Evolutionary conservation across 2,329 filamentous ascomycete genomes (phyloP).

Genomic region (Aspergillus glaucus): DNA sequence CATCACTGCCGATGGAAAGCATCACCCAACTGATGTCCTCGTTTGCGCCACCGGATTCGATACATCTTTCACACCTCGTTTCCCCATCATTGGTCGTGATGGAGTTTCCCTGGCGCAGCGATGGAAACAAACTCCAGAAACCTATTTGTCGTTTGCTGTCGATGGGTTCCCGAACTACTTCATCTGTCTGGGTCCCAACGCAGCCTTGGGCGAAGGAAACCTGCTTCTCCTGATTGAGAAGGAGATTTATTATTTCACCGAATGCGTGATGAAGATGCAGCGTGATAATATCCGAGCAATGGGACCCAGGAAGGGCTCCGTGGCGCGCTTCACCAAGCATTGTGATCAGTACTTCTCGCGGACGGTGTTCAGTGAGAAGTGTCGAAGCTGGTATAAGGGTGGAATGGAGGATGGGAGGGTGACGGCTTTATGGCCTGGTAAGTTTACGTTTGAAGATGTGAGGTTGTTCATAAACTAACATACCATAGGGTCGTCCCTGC

Average conservation of each 20-base stretch:
- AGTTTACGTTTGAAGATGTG: conserved; percentile 1
- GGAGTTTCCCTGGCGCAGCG: conserved; percentile 21
- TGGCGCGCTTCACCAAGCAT: conserved; percentile 22
- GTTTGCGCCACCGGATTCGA: conserved; percentile 36
- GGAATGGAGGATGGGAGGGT: conserved; percentile 26
- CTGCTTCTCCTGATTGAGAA: conserved; percentile 29
- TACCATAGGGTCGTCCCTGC: conserved; percentile 28
- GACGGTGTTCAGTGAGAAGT: conserved; percentile 30
- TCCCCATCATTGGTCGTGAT: conserved; percentile 27
- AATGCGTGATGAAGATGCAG: conserved; percentile 30
- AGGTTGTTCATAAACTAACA: conserved; percentile 2
- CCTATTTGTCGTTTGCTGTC: conserved; percentile 29
- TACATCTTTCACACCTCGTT: conserved; percentile 29
- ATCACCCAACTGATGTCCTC: conserved; percentile 28
- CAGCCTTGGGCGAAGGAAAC: conserved; percentile 27
- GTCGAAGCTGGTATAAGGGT: conserved; percentile 36
- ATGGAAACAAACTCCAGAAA: conserved; percentile 28
- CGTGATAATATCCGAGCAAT: conserved; percentile 29
- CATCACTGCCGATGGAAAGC: conserved; percentile 27
- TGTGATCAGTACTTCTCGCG: conserved; percentile 30
- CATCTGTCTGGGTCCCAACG: conserved; percentile 28
- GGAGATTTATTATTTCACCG: conserved; percentile 28
- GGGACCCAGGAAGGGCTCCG: conserved; percentile 18
- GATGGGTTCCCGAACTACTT: conserved; percentile 33
- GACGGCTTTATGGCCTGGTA: conserved; percentile 31